Base-by-base conservation (phyloP, 2,329 filamentous ascomycete genomes). In the Beauveria pseudobassiana region DNA sequence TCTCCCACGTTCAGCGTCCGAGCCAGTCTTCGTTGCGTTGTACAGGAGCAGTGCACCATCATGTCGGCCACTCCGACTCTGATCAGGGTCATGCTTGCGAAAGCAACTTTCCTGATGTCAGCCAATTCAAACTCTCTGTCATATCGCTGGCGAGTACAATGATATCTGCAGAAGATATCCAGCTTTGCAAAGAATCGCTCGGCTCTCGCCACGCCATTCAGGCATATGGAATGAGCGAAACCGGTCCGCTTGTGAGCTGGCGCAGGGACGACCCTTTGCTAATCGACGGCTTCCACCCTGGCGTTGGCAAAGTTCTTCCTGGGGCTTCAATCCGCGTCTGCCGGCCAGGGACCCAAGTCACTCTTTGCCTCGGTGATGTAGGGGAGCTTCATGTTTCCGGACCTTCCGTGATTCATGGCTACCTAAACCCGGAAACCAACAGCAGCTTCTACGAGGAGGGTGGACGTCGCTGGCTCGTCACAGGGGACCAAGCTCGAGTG, bases 161-260 rank as follows among this genome's bases (percentile, higher is more conserved):
- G 18, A 73, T 76, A 50, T 54, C 63, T 1, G 62, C 64, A 5
- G 68, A 72, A 10, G 73, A 76, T 30, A 69, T 77, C 6, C 61
- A 63, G 1, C 67, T 73, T 0, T 76, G 74, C 40, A 66, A 67
- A 6, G 46, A 71, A 12, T 68, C 65, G 1, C 65, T 77, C 0
- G 74, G 74, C 0, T 70, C 72, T 3, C 62, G 65, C 34, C 65
- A 69, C 45, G 71, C 70, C 1, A 71, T 73, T n/a, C 73, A 76
- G 50, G 73, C 70, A 12, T 80, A 77, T 64, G 77, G 78, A 1
- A 78, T 80, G 77, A 79, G 75, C 24, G 77, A 80, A 63, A 75
- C 74, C 2, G 75, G 74, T 14, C 76, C 75, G 1, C 66, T 76
- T 3, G 67, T 78, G 34, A 77, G 75, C n/a, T 79, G 75, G 75